phyloP scores from a whole-genome alignment of 441 rosid genomes.

The Biscutella laevigata region DNA sequence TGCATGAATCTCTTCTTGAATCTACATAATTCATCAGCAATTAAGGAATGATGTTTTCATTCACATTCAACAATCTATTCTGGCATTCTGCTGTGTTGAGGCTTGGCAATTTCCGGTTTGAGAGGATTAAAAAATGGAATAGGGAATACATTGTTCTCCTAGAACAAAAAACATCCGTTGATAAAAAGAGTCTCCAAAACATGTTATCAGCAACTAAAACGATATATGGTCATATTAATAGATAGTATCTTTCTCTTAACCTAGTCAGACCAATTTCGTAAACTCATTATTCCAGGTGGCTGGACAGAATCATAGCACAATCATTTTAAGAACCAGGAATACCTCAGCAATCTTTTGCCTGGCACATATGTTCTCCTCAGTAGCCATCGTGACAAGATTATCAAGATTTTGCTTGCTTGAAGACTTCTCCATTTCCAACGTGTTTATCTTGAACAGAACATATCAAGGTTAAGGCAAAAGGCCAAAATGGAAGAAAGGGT shows the following conservation, averaged over 20 bases:
- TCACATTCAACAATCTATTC: not conserved
- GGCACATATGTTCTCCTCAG: slow-evolving; percentile 50
- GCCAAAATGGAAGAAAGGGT: slow-evolving; percentile 7
- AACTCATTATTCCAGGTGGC: not conserved
- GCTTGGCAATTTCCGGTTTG: not conserved
- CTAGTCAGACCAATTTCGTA: not conserved
- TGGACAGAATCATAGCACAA: slow-evolving; percentile 6
- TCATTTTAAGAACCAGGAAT: slow-evolving; percentile 10
- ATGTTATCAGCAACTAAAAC: slow-evolving; percentile 1
- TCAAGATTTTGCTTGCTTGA: slow-evolving; percentile 67
- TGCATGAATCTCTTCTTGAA: slow-evolving; percentile 50
- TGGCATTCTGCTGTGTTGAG: not conserved
- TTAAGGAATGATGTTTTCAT: not conserved
- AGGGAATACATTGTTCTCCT: not conserved
- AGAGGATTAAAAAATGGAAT: not conserved
- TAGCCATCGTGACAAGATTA: slow-evolving; percentile 41
- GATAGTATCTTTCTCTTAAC: not conserved
- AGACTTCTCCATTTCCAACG: slow-evolving; percentile 58
- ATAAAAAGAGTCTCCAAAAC: not conserved
- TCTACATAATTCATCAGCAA: slow-evolving; percentile 31
- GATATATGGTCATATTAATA: not conserved
- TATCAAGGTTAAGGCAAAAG: slow-evolving; percentile 12
- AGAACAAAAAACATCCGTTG: not conserved
- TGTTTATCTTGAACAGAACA: slow-evolving; percentile 37
- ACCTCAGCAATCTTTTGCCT: slow-evolving; percentile 69